Percentiles rank a stretch among this genome's conserved stretches.
These are phyloP conservation scores for Helotiales sp. DNA, from an alignment of 2,329 filamentous ascomycete species.

Conservation along the genomic window DNA sequence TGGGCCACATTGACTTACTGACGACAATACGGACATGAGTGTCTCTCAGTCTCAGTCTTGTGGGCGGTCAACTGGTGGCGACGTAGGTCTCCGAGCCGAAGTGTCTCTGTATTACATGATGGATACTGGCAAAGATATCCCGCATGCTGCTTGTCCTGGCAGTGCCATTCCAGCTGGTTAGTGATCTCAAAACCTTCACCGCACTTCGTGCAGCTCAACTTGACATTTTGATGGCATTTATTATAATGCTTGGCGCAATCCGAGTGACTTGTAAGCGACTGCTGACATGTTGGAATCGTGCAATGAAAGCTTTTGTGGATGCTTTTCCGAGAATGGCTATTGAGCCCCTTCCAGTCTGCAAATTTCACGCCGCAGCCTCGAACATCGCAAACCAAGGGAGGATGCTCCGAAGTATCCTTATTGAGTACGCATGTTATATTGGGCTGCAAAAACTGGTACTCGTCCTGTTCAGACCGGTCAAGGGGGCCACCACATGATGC, in stretches of 20 bases:
- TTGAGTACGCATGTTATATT: neutral
- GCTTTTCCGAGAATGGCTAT: neutral
- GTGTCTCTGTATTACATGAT: conserved; percentile 4
- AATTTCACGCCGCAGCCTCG: neutral
- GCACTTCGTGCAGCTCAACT: conserved; percentile 4
- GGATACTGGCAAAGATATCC: conserved; percentile 9
- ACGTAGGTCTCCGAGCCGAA: conserved; percentile 11
- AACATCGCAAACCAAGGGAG: neutral
- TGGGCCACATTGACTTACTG: too few species aligned
- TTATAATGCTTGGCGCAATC: neutral
- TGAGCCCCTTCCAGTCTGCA: neutral
- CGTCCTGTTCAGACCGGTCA: neutral
- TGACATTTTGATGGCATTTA: neutral
- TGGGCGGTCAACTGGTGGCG: conserved; percentile 31
- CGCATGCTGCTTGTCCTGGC: neutral
- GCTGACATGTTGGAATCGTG: neutral
- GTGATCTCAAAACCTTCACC: neutral
- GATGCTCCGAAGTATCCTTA: neutral
- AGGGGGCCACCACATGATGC: neutral
- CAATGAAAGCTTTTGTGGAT: neutral
- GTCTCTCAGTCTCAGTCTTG: conserved; percentile 8
- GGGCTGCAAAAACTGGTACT: neutral
- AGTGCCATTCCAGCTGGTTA: neutral
- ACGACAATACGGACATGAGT: conserved; percentile 36
- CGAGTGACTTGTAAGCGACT: neutral